These are phyloP conservation scores for Lophiostoma macrostomum DNA, from an alignment of 495 filamentous ascomycete genomes.

Conservation along the genomic window DNA sequence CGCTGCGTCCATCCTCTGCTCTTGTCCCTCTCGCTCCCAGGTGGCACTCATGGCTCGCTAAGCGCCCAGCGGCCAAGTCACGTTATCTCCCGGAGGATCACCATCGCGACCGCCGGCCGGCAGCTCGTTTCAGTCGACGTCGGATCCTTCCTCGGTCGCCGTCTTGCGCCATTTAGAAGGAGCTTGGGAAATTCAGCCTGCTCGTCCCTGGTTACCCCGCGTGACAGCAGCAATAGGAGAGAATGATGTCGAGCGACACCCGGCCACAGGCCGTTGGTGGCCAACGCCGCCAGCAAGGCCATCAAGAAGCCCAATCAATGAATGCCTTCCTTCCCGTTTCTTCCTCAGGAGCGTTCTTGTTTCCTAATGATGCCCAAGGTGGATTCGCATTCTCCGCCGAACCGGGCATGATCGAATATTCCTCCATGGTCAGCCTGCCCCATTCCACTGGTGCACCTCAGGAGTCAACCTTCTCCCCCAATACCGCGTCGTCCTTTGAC, in stretches of 20 bases:
- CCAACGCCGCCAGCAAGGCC: conserved; percentile 23
- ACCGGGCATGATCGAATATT: conserved; percentile 27
- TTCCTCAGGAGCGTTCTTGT: conserved; percentile 5
- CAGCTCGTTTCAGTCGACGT: neutral
- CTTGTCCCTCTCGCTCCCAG: conserved; percentile 9
- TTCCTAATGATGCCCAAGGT: conserved; percentile 16
- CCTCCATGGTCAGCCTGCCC: conserved; percentile 7
- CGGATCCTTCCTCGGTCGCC: conserved; percentile 15
- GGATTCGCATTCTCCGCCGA: conserved; percentile 28
- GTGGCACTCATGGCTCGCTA: conserved; percentile 29
- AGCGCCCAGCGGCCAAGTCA: conserved; percentile 17
- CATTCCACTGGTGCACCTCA: conserved; percentile 3
- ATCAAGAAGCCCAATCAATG: conserved; percentile 18
- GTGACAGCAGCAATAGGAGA: conserved; percentile 1
- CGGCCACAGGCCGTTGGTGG: conserved; percentile 20
- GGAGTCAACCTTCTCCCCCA: conserved; percentile 25
- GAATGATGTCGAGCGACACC: conserved; percentile 22
- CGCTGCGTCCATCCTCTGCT: neutral
- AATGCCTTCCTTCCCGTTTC: conserved; percentile 17
- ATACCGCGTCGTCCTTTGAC: conserved; percentile 26
- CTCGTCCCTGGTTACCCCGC: too few relatives aligned
- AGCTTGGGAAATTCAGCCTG: too few relatives aligned
- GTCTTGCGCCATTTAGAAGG: too few relatives aligned
- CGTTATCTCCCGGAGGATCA: too few relatives aligned
- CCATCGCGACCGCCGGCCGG: neutral